These are phyloP conservation scores for Pythium volutum DNA, from an alignment of 352 stramenopile genomes.

Conservation along the genomic window DNA sequence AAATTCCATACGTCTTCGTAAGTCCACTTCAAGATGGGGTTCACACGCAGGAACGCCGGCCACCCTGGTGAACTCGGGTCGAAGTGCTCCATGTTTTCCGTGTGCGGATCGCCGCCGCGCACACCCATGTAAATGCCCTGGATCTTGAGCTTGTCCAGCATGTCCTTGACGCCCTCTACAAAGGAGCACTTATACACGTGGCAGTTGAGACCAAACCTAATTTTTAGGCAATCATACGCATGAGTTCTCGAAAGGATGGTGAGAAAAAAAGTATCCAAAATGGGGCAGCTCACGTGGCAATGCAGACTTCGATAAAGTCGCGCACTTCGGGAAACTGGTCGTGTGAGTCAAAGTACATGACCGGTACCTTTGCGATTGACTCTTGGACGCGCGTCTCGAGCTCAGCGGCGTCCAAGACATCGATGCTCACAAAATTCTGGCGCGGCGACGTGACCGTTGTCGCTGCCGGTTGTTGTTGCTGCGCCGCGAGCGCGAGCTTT, in stretches of 20 bases:
- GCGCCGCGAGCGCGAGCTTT: constrained; percentile 15
- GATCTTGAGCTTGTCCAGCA: constrained; percentile 81
- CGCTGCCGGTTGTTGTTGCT: not conserved
- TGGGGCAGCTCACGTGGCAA: constrained; percentile 33
- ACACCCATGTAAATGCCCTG: constrained; percentile 91
- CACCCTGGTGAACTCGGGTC: constrained; percentile 84
- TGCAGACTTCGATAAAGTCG: constrained; percentile 82
- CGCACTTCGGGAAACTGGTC: constrained; percentile 94
- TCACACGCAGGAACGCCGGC: constrained; percentile 97
- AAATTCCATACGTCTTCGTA: constrained; percentile 96
- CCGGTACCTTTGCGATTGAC: constrained; percentile 54
- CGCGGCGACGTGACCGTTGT: constrained; percentile 60
- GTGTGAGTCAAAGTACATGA: constrained; percentile 96
- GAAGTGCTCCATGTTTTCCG: constrained; percentile 82
- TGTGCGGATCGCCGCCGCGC: constrained; percentile 92
- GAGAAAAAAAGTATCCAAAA: not conserved
- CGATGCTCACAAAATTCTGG: constrained; percentile 49
- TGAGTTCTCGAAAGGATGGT: not conserved
- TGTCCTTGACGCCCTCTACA: constrained; percentile 89
- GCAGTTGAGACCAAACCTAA: constrained; percentile 51
- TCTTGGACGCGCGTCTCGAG: constrained; percentile 45
- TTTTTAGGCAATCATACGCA: not conserved
- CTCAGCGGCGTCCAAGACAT: constrained; percentile 46
- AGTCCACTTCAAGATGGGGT: constrained; percentile 96
- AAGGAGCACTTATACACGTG: constrained; percentile 90